Base-by-base conservation (phyloP, 2,329 filamentous ascomycete species). In the Ophiostoma novo-ulmi region DNA sequence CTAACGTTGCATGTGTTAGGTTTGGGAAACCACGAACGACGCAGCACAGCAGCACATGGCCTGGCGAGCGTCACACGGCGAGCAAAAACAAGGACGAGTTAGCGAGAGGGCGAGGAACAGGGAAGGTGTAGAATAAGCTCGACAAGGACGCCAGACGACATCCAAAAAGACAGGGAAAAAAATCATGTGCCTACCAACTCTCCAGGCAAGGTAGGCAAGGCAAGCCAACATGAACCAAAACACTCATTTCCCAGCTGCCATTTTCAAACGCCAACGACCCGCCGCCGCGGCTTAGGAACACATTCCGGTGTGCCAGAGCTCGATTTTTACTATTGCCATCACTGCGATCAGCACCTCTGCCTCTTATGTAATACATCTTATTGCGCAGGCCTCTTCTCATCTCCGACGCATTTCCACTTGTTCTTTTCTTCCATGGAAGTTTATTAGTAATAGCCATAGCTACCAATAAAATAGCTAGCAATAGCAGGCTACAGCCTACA, bases 291-390 rank as follows among this genome's bases (percentile, higher is more conserved):
- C 36, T 39, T 58, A 70, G 70, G 70, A 70, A 68, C 14, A 11
- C 65, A 71, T 68, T 41, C 70, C 70, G 70, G 65, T 63, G 52
- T 68, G 65, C 68, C 68, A 68, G 52, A 64, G 48, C 44, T 39
- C 58, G 55, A 68, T 39, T 7, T 20, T n/a, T 2, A 48, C 17
- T 39, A 36, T 65, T 44, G 52, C 58, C 14, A 20, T 39, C 55
- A 20, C 26, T 39, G 14, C 65, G 58, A 63, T 63, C 58, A 26
- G 6, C 58, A 35, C 55, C 26, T 14, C 35, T 17, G 26, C 35
- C 8, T 5, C 17, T 20, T 26, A n/a, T 61, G 26, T 61, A 61
- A 61, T 61, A 35, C 55, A 7, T 61, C 26, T 31, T 35, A 61
- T 61, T 61, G 55, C 55, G 22, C 55, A 61, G 26, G 55, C 22